Percentiles rank a stretch among this genome's conserved stretches.
These are phyloP conservation scores for sorghum (Sorghum bicolor) DNA, from an alignment of 176 grass and related monocot genomes.

Conservation along the genomic window Sorghum_bicolor_NCBIv3 NC_012873.2:60405001-60405500, in stretches of 20 bases:
- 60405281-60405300: constrained; percentile 51
- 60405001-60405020: constrained; percentile 82
- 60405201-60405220: constrained; percentile 43
- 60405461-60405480: constrained; percentile 36
- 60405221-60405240: constrained; percentile 90
- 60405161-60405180: not conserved
- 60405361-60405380: not conserved
- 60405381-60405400: constrained; percentile 67
- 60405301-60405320: constrained; percentile 55
- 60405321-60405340: constrained; percentile 62
- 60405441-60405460: constrained; percentile 51
- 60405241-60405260: constrained; percentile 45
- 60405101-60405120: constrained; percentile 71
- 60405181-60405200: constrained; percentile 60
- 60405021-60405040: constrained; percentile 81
- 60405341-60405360: constrained; percentile 71
- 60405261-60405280: constrained; percentile 67
- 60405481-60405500: constrained; percentile 48
- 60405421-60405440: constrained; percentile 80
- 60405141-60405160: constrained; percentile 55
- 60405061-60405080: constrained; percentile 42
- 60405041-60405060: constrained; percentile 44
- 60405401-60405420: constrained; percentile 62
- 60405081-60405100: constrained; percentile 58
- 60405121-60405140: constrained; percentile 41